Evolutionary conservation across 2,329 filamentous ascomycete species (phyloP).

Genomic region (Trichophyton schoenleinii): DNA sequence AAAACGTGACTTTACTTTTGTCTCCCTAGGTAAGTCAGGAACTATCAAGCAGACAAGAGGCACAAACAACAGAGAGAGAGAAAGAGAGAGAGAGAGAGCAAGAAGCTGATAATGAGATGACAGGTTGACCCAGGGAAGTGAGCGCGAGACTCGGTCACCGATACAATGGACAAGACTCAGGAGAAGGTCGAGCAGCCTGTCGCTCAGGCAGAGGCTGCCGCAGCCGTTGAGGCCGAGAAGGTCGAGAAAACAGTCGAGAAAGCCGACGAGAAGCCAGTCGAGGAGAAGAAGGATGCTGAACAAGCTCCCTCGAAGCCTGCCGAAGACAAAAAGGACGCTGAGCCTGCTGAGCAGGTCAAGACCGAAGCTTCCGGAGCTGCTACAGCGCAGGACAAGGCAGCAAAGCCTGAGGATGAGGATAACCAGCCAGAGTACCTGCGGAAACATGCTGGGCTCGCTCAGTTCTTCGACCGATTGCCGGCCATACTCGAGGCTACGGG

Average conservation of each 20-base stretch:
- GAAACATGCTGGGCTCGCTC: conserved; percentile 35
- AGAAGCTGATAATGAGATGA: not conserved
- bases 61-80: not conserved
- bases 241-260: conserved; percentile 2
- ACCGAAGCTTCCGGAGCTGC: conserved; percentile 5
- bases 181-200: conserved; percentile 5
- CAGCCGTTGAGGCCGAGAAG: conserved; percentile 7
- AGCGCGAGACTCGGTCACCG: not conserved
- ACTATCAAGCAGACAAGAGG: too few species aligned
- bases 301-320: conserved; percentile 10
- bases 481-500: conserved; percentile 44
- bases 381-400: not conserved
- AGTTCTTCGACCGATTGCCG: conserved; percentile 48
- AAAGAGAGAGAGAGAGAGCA: not conserved
- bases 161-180: conserved; percentile 1
- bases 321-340: conserved; percentile 10
- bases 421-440: conserved; percentile 25
- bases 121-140: not conserved
- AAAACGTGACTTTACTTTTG: not conserved
- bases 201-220: conserved; percentile 12
- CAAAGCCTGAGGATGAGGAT: conserved; percentile 13
- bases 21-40: not conserved
- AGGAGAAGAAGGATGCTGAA: conserved; percentile 9
- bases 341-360: conserved; percentile 9
- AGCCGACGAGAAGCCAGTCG: conserved; percentile 6